Evolutionary conservation across 2,329 filamentous ascomycete genomes (phyloP), one percentile per base, ranked within the genome.

Genomic region (Thelonectria discophora): DNA sequence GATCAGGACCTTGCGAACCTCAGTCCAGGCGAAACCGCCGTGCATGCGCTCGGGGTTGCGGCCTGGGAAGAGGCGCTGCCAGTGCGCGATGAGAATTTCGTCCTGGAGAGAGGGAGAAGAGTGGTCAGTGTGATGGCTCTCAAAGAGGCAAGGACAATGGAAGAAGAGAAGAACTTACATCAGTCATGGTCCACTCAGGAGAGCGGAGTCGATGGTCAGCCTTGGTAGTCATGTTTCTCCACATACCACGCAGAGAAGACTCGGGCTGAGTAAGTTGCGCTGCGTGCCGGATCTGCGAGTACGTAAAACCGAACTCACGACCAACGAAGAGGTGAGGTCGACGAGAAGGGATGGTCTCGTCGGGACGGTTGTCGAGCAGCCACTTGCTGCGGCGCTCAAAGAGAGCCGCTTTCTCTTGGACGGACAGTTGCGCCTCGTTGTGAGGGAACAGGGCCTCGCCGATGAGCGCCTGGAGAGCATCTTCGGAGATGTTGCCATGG

Each of bases 221-320:
- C 12, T 77, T 76, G 77, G 91, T 92, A 8, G 86, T 91, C 68
- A 92, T 74, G 2, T 83, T 86, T 5, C 90, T 81, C 67, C 85
- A 87, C 0, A 90, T 83, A 0, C 91, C 91, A 13, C 91, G 83
- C 39, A 94, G 80, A 0, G 91, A 93, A 11, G 89, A 90, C 75
- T 92, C 90, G 1, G 89, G 87, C 68, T 91, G 88, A 0, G 73
- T 75, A 65, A 89, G 89, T 1, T 80, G 76, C 13, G 88, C 85
- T 17, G 77, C 70, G 7, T 72, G 68, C 39, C 37, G 32, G n/a
- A 66, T 64, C 0, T 49, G 12, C 0, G 7, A 2, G 3, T 62
- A 66, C 1, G 37, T 24, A 1, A 54, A 5, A 0, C 42, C 30
- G 11, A 9, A 18, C 0, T 4, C 1, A 2, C 61, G 48, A 1